Conservation (phyloP, 495 filamentous ascomycete genomes). For the Xylaria telfairii region DNA sequence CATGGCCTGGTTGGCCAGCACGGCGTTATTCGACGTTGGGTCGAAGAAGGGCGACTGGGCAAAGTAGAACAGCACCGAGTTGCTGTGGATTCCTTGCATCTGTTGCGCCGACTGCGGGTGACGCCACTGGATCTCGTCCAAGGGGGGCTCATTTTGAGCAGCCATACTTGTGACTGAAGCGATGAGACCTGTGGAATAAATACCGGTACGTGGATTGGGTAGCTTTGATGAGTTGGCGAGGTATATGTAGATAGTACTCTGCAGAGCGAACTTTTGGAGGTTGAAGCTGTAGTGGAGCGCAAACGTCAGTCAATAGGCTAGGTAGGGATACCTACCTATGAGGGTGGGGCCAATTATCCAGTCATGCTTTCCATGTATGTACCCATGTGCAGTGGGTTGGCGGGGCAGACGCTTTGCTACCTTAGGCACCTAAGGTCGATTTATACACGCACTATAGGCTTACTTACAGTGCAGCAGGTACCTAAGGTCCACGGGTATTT, state of each 20-base stretch:
- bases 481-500: not conserved
- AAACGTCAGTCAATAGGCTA: conserved; percentile 3
- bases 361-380: no score
- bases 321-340: conserved; percentile 25
- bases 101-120: conserved; percentile 63
- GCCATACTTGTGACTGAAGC: conserved; percentile 33
- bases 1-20: conserved; percentile 74
- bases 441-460: no score
- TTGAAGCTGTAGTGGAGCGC: conserved; percentile 22
- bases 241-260: no score
- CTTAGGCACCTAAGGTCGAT: not conserved
- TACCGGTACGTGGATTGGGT: not conserved
- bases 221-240: not conserved
- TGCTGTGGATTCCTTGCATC: conserved; percentile 64
- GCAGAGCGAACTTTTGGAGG: not conserved
- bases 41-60: conserved; percentile 91
- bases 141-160: conserved; percentile 57
- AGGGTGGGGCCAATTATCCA: no score
- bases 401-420: not conserved
- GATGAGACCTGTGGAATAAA: not conserved
- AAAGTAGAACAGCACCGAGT: conserved; percentile 88
- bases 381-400: conserved; percentile 1
- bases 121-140: conserved; percentile 83
- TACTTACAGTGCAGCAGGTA: not conserved
- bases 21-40: conserved; percentile 82